Percentiles rank a stretch among this genome's conserved stretches.
Evolutionary conservation across 345 rosid species (phyloP).

Genomic region (Linum lewisii): DNA sequence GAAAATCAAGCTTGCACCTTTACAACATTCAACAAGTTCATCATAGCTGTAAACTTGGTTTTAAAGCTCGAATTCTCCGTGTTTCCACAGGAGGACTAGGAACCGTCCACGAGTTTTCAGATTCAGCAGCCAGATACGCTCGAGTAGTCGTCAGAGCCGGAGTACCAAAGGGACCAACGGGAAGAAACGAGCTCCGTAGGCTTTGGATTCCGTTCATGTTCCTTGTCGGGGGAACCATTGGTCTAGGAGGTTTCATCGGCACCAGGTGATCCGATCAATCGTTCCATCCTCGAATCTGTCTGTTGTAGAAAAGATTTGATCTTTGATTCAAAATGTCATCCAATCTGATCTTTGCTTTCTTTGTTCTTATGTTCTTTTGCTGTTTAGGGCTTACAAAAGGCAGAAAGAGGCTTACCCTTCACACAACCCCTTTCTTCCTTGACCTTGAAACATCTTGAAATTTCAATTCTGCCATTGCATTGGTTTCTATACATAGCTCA

Average conservation of each 20-base stretch:
- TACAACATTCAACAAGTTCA: too few relatives aligned
- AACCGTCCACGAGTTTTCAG: neutral
- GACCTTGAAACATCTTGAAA: slow-evolving; percentile 7
- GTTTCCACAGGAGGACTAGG: too few relatives aligned
- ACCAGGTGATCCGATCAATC: slow-evolving; percentile 33
- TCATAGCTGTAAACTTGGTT: too few relatives aligned
- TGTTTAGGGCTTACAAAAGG: slow-evolving; percentile 62
- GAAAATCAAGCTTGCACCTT: neutral
- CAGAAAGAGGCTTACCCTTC: slow-evolving; percentile 59
- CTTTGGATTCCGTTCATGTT: slow-evolving; percentile 50
- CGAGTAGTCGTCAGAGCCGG: slow-evolving; percentile 67
- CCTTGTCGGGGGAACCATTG: slow-evolving; percentile 56
- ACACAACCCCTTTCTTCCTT: slow-evolving; percentile 85
- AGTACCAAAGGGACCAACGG: slow-evolving; percentile 41
- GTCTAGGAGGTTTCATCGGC: slow-evolving; percentile 61
- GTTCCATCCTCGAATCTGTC: neutral
- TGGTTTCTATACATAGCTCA: neutral
- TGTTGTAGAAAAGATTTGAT: neutral
- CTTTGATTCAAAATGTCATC: neutral
- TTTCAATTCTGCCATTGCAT: too few relatives aligned
- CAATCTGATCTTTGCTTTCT: neutral
- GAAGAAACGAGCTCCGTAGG: slow-evolving; percentile 45
- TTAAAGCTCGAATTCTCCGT: too few relatives aligned
- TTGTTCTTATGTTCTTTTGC: slow-evolving; percentile 8
- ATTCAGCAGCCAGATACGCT: slow-evolving; percentile 31